Evolutionary conservation across 345 rosid genomes (phyloP).

Genomic region (Melaleuca quinquenervia): DNA sequence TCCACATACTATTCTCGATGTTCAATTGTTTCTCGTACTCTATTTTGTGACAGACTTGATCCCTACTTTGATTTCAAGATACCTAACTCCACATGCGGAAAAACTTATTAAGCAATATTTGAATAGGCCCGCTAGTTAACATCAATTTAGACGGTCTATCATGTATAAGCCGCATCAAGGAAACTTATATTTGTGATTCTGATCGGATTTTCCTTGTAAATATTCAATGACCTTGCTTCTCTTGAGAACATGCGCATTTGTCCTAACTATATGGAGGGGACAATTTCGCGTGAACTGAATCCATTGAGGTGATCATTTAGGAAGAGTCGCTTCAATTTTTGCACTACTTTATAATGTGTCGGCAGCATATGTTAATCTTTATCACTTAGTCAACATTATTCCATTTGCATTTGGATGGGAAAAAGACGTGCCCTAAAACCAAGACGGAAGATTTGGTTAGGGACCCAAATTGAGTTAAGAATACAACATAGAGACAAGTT

Average conservation of each 20-base stretch:
- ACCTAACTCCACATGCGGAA: too few species aligned
- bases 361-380: not conserved
- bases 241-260: not conserved
- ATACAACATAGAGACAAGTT: not conserved
- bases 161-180: too few species aligned
- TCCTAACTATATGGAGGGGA: not conserved
- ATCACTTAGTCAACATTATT: not conserved
- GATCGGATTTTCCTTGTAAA: not conserved
- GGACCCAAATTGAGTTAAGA: not conserved
- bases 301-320: fast-evolving
- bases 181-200: too few species aligned
- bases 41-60: too few species aligned
- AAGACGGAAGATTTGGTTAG: not conserved
- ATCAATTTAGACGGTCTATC: too few species aligned
- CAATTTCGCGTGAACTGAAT: not conserved
- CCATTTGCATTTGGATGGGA: not conserved
- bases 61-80: too few species aligned
- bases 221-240: not conserved
- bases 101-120: too few species aligned
- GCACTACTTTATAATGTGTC: not conserved
- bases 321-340: not conserved
- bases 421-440: not conserved
- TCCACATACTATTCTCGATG: too few species aligned
- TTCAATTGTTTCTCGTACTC: too few species aligned
- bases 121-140: too few species aligned